phyloP scores from a whole-genome alignment of 768 basidiomycete genomes.

The Pholiota microspora region DNA sequence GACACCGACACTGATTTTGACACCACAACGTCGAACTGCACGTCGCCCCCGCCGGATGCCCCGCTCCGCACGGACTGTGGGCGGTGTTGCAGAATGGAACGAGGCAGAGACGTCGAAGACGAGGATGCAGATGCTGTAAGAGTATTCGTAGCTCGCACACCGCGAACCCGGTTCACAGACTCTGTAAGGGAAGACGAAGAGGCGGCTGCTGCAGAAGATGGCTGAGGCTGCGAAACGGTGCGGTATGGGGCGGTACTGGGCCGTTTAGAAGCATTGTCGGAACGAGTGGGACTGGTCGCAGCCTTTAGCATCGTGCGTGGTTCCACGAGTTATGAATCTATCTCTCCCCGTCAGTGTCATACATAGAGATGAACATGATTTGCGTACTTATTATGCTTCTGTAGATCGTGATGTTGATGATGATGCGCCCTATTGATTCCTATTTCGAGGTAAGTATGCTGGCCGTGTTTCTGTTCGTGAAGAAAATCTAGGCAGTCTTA shows the following conservation, averaged over 20 bases:
- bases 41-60: background rate
- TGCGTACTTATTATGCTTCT: background rate
- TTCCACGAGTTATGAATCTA: too few species aligned
- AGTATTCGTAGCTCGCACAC: background rate
- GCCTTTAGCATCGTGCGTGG: too few species aligned
- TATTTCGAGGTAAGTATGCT: too few species aligned
- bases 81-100: background rate
- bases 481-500: too few species aligned
- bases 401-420: background rate
- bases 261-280: background rate
- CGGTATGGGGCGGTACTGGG: background rate
- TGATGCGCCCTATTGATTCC: too few species aligned
- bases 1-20: background rate
- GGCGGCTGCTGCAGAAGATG: background rate
- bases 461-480: too few species aligned
- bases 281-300: background rate
- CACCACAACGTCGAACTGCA: background rate
- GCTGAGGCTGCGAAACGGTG: background rate
- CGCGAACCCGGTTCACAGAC: slow-evolving; percentile 1
- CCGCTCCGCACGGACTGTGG: background rate
- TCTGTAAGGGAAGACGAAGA: background rate
- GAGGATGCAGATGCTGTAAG: background rate
- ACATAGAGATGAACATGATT: background rate
- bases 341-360: background rate
- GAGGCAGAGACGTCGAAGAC: slow-evolving; percentile 1